Percentiles rank a stretch among this genome's conserved stretches.
Evolutionary conservation across 352 stramenopile genomes (phyloP).

Genomic region (Hyaloperonospora brassicae): DNA sequence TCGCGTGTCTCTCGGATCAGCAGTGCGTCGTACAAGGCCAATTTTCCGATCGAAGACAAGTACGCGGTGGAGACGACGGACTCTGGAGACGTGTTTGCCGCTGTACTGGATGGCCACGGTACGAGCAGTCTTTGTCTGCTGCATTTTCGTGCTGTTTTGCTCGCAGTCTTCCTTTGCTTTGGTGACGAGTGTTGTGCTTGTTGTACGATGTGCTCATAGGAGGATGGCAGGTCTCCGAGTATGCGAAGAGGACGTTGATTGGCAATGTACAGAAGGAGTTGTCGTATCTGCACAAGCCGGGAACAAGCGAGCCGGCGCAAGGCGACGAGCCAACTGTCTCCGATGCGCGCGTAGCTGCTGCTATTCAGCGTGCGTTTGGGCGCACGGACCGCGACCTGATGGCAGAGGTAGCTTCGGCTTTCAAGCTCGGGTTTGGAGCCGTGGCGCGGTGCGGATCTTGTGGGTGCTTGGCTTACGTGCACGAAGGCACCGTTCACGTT

Average conservation of each 20-base stretch:
- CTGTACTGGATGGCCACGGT: constrained; percentile 89
- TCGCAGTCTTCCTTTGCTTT: too few relatives aligned
- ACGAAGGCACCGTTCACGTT: constrained; percentile 72
- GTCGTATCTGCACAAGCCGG: constrained; percentile 35
- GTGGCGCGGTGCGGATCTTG: constrained; percentile 86
- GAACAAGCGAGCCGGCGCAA: constrained; percentile 18
- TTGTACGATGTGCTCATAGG: constrained; percentile 24
- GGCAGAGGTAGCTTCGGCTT: constrained; percentile 69
- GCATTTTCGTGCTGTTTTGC: too few relatives aligned
- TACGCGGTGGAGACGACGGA: constrained; percentile 60
- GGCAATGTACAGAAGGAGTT: constrained; percentile 75
- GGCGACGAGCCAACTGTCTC: constrained; percentile 26
- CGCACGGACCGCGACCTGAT: constrained; percentile 83
- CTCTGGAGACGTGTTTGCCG: constrained; percentile 77
- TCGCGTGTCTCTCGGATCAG: constrained; percentile 43
- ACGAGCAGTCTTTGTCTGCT: background rate
- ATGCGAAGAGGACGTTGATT: constrained; percentile 67
- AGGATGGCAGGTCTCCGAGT: constrained; percentile 91
- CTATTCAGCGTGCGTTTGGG: constrained; percentile 79
- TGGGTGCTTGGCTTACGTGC: constrained; percentile 72
- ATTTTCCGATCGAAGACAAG: constrained; percentile 77
- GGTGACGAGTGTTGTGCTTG: background rate
- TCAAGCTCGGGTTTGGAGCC: constrained; percentile 87
- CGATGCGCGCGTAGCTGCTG: constrained; percentile 46
- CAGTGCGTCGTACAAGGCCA: constrained; percentile 58